These are phyloP conservation scores for Cinchona pubescens DNA, from an alignment of 257 asterid species.

Conservation along the genomic window DNA sequence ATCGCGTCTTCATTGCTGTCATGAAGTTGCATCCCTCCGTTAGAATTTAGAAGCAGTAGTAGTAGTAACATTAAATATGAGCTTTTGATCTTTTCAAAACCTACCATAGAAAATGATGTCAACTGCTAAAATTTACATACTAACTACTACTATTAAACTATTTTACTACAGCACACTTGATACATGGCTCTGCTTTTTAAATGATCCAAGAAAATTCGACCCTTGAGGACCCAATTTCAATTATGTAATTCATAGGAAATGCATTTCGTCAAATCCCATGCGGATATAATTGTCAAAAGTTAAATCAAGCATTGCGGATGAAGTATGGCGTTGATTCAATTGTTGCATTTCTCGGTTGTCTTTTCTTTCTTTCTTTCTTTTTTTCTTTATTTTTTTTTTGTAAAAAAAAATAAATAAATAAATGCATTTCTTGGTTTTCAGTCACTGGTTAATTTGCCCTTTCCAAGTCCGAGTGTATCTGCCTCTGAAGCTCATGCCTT, in stretches of 20 bases:
- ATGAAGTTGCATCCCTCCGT: constrained; percentile 29
- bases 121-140: background rate
- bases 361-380: too few relatives aligned
- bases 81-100: constrained; percentile 44
- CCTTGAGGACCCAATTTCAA: background rate
- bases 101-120: constrained; percentile 52
- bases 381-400: too few relatives aligned
- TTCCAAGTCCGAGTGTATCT: too few relatives aligned
- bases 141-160: too few relatives aligned
- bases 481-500: too few relatives aligned
- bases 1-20: constrained; percentile 41
- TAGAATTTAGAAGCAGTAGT: background rate
- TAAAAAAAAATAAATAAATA: too few relatives aligned
- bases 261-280: background rate
- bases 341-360: too few relatives aligned
- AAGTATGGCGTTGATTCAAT: too few relatives aligned
- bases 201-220: background rate
- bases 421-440: too few relatives aligned
- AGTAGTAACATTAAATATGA: background rate
- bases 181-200: background rate
- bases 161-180: background rate
- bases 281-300: background rate
- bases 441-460: too few relatives aligned
- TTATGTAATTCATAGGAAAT: background rate
- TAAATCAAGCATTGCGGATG: background rate